Conservation (phyloP, 2,329 filamentous ascomycete species). For the Aspergillus flavus region DNA sequence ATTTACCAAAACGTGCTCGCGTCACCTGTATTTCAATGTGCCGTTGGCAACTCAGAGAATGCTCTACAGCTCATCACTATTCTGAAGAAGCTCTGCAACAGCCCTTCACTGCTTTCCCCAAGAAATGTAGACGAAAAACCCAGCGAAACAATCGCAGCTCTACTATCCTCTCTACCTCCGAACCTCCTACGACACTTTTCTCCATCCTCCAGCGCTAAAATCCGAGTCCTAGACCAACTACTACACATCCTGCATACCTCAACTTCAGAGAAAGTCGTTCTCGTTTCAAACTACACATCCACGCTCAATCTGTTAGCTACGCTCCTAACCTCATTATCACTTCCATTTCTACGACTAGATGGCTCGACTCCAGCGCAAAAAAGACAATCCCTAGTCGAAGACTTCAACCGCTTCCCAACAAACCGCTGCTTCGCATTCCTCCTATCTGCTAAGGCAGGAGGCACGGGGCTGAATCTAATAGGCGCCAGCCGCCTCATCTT, state of each 20-base stretch:
- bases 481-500: conserved; percentile 70
- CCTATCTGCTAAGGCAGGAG: conserved; percentile 72
- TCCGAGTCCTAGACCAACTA: conserved; percentile 67
- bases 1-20: conserved; percentile 66
- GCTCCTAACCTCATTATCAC: conserved; percentile 61
- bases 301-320: conserved; percentile 68
- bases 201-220: conserved; percentile 64
- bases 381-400: conserved; percentile 68
- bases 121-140: conserved; percentile 52
- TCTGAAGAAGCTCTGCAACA: conserved; percentile 75
- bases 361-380: conserved; percentile 66
- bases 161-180: conserved; percentile 58
- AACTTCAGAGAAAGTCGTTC: conserved; percentile 70
- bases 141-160: conserved; percentile 49
- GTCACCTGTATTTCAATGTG: conserved; percentile 64
- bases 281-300: conserved; percentile 76
- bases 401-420: conserved; percentile 65
- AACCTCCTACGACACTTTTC: conserved; percentile 57
- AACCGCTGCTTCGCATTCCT: conserved; percentile 68
- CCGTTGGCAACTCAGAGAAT: conserved; percentile 63
- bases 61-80: conserved; percentile 71
- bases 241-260: conserved; percentile 62
- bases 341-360: conserved; percentile 69
- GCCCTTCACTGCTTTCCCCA: conserved; percentile 62
- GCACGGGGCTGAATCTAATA: conserved; percentile 70